Conservation (phyloP, 73 alveolate genomes). For the Effrenium voratum region DNA sequence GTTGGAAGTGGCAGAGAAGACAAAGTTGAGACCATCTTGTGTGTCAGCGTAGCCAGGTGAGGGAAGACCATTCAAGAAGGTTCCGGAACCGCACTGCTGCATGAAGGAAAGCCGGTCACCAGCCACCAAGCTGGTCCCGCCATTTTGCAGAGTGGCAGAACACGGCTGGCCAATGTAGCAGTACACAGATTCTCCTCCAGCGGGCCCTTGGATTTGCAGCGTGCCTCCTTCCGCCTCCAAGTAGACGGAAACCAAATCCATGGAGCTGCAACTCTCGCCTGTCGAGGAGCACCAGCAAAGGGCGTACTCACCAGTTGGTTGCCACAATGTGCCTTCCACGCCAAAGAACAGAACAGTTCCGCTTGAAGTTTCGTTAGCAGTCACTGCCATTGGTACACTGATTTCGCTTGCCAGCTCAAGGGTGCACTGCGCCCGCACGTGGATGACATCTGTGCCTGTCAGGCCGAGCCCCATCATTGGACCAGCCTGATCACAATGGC, state of each 20-base stretch:
- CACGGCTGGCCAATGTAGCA: constrained; percentile 61
- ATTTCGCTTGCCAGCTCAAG: too few species aligned
- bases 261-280: constrained; percentile 28
- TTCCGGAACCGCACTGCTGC: constrained; percentile 21
- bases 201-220: constrained; percentile 34
- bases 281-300: constrained; percentile 47
- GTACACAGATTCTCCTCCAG: neutral
- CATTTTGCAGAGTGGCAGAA: neutral
- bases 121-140: constrained; percentile 9
- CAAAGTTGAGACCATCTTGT: neutral
- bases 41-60: neutral
- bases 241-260: constrained; percentile 19
- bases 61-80: constrained; percentile 59
- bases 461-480: constrained; percentile 17
- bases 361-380: neutral
- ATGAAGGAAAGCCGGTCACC: constrained; percentile 43
- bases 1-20: neutral
- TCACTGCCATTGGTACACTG: neutral
- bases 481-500: neutral
- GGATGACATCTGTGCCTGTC: neutral
- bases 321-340: neutral
- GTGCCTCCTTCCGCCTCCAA: constrained; percentile 28
- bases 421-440: too few species aligned
- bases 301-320: neutral
- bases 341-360: constrained; percentile 13